Conservation (phyloP, 2,329 filamentous ascomycete species). For the Hypoxylon sp. region DNA sequence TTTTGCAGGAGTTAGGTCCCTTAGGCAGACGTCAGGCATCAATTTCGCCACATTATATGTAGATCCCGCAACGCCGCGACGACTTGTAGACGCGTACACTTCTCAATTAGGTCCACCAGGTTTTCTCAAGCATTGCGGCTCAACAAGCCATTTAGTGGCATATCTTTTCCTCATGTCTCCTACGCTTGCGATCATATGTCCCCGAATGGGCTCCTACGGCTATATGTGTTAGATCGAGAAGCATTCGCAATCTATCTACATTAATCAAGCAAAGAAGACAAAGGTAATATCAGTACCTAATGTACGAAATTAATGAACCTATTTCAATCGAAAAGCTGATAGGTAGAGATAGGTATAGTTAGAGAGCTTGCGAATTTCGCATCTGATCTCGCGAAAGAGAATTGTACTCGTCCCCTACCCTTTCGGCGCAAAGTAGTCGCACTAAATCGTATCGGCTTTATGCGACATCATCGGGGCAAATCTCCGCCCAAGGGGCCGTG, state of each 20-base stretch:
- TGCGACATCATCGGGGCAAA: constrained; percentile 24
- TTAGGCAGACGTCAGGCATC: neutral
- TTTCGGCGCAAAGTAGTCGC: neutral
- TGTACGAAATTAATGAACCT: neutral
- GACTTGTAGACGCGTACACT: constrained; percentile 1
- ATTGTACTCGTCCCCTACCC: neutral
- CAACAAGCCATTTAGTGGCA: constrained; percentile 10
- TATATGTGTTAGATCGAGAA: constrained; percentile 5
- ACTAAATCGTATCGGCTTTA: constrained; percentile 24
- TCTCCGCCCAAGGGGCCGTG: constrained; percentile 27
- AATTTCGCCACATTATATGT: constrained; percentile 5
- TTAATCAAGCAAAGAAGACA: constrained; percentile 1
- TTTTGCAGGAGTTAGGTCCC: constrained; percentile 16
- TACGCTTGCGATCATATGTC: constrained; percentile 5
- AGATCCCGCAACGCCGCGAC: neutral
- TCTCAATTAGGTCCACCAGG: neutral
- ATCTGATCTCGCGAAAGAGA: neutral
- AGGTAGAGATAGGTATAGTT: neutral
- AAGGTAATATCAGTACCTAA: neutral
- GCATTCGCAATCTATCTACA: constrained; percentile 5
- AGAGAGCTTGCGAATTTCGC: constrained; percentile 14
- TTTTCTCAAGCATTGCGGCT: constrained; percentile 26
- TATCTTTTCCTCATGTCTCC: neutral
- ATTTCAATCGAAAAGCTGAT: constrained; percentile 1
- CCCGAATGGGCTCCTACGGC: constrained; percentile 26